These are phyloP conservation scores for Thermochaetoides thermophila DNA, from an alignment of 495 filamentous ascomycete genomes.

Conservation along the genomic window DNA sequence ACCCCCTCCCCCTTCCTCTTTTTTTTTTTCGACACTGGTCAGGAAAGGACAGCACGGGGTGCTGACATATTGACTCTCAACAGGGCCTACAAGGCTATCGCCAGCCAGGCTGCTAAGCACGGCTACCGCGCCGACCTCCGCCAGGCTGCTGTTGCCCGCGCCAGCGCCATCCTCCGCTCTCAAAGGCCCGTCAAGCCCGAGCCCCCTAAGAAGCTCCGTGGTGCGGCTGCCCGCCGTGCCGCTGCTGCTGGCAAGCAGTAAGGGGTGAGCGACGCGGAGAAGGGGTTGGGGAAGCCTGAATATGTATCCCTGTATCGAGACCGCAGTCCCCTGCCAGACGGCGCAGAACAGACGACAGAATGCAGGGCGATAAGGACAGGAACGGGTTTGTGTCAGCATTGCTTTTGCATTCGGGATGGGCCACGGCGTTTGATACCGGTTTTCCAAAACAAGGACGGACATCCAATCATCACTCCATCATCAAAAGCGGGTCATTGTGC, in stretches of 20 bases:
- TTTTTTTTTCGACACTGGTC: no score
- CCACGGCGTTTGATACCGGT: constrained; percentile 26
- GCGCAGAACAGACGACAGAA: constrained; percentile 11
- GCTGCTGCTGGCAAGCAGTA: constrained; percentile 17
- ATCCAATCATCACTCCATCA: no score
- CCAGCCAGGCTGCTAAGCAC: constrained; percentile 61
- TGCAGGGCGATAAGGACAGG: constrained; percentile 10
- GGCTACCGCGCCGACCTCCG: constrained; percentile 81
- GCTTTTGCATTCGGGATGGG: constrained; percentile 19
- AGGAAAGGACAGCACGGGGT: constrained; percentile 3
- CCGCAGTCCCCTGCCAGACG: constrained; percentile 7
- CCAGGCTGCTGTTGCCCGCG: constrained; percentile 72
- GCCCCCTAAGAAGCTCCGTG: constrained; percentile 59
- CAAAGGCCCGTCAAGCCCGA: constrained; percentile 65
- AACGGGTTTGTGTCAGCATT: constrained; percentile 14
- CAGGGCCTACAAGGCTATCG: constrained; percentile 82
- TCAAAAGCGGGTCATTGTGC: constrained; percentile 11
- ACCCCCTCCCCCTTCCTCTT: no score
- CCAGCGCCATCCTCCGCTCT: constrained; percentile 66
- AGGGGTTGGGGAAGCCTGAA: constrained; percentile 2
- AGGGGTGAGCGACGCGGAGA: constrained; percentile 4
- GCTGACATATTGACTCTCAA: constrained; percentile 15
- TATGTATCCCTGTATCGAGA: constrained; percentile 13
- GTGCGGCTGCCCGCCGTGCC: constrained; percentile 67
- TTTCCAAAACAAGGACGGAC: no score